Percentiles rank a stretch among this genome's conserved stretches.
Evolutionary conservation across 1,284 basidiomycete genomes (phyloP).

Genomic region (Ustilago lituana): DNA sequence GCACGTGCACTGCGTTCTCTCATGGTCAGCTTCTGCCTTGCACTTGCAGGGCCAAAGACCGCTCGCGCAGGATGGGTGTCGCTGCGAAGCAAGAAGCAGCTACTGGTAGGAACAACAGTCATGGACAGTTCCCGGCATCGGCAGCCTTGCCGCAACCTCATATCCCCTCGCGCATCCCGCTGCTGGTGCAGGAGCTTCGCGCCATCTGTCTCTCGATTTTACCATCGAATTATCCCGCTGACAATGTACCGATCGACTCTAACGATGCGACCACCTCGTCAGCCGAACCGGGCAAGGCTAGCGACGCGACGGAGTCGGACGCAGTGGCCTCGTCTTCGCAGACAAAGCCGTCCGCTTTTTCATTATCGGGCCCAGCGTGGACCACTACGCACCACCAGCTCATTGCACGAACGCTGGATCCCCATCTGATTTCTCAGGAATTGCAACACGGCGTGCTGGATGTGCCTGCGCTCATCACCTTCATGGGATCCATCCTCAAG

Average conservation of each 20-base stretch:
- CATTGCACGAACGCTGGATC: constrained; percentile 70
- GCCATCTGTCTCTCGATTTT: constrained; percentile 85
- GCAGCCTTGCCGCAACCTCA: constrained; percentile 10
- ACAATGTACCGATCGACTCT: constrained; percentile 72
- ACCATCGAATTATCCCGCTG: constrained; percentile 68
- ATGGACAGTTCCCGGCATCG: background rate
- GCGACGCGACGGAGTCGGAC: background rate
- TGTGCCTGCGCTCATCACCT: constrained; percentile 79
- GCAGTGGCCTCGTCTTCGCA: background rate
- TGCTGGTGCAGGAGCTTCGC: constrained; percentile 80
- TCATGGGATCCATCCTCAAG: constrained; percentile 83
- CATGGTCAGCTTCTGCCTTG: constrained; percentile 50
- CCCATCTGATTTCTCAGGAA: constrained; percentile 79
- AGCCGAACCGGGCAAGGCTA: constrained; percentile 3
- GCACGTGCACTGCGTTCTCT: constrained; percentile 82
- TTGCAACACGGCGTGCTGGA: constrained; percentile 81
- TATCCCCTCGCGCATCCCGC: constrained; percentile 77
- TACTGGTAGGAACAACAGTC: background rate
- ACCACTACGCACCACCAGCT: constrained; percentile 60
- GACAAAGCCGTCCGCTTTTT: constrained; percentile 1
- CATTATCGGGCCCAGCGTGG: constrained; percentile 12
- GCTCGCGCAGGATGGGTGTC: constrained; percentile 3
- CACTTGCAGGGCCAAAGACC: constrained; percentile 62
- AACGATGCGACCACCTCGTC: constrained; percentile 2
- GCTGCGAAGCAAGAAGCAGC: background rate